Evolutionary conservation across 495 filamentous ascomycete species (phyloP).

Genomic region (Margaritispora aquatica): DNA sequence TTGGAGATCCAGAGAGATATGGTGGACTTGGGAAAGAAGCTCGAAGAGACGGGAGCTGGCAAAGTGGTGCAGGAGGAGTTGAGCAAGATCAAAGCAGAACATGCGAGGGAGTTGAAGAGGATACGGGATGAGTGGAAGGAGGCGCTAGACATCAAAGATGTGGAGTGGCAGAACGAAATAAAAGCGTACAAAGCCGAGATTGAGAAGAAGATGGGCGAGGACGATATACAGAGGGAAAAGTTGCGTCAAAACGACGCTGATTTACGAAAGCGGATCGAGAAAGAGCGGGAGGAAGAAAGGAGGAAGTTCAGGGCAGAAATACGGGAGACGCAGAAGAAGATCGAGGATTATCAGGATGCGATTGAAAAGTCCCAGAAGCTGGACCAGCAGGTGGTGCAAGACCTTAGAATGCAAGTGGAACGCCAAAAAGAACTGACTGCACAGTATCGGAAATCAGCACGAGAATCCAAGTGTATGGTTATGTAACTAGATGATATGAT

Average conservation of each 20-base stretch:
- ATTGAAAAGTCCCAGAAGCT: not conserved
- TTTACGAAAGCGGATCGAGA: not conserved
- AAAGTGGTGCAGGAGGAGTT: not conserved
- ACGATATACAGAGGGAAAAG: not conserved
- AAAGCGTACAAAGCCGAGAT: not conserved
- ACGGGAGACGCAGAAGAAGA: not conserved
- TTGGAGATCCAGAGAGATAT: not conserved
- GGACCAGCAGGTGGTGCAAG: not conserved
- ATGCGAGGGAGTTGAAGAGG: not conserved
- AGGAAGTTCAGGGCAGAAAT: not conserved
- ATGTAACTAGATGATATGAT: not conserved
- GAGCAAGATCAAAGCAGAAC: not conserved
- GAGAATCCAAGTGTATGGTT: not conserved
- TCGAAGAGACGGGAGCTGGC: not conserved
- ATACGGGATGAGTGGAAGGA: not conserved
- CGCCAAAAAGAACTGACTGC: not conserved
- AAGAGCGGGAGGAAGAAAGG: not conserved
- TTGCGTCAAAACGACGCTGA: not conserved
- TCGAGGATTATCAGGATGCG: not conserved
- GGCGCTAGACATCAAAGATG: not conserved
- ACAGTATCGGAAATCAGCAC: not conserved
- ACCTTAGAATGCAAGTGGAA: not conserved
- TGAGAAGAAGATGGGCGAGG: not conserved
- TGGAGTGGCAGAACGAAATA: not conserved
- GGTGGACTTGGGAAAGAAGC: not conserved